phyloP scores from a whole-genome alignment of 805 yeast genomes.

The Saccharomyces kudriavzevii region DNA sequence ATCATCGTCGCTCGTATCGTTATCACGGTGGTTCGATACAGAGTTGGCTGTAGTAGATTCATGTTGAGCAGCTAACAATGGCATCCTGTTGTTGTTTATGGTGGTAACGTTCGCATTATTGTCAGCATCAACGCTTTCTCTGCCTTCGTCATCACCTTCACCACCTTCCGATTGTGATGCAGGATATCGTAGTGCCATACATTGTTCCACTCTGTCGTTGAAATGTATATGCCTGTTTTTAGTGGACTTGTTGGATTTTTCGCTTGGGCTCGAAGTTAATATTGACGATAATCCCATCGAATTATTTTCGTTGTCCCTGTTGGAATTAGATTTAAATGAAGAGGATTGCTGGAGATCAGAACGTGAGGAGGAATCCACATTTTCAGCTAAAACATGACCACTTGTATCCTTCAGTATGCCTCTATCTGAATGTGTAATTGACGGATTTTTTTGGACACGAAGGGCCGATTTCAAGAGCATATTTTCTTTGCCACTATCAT shows the following conservation, averaged over 20 bases:
- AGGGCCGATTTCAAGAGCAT: not conserved
- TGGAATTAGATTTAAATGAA: not conserved
- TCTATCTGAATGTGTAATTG: not conserved
- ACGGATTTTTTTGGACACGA: not conserved
- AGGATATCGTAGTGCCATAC: slow-evolving; percentile 55
- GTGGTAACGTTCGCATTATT: not conserved
- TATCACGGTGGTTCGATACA: slow-evolving; percentile 14
- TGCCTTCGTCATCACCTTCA: slow-evolving; percentile 29
- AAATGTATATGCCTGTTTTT: slow-evolving; percentile 70
- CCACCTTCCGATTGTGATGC: slow-evolving; percentile 14
- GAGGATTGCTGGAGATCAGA: not conserved
- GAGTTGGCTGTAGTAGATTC: slow-evolving; percentile 1
- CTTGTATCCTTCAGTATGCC: not conserved
- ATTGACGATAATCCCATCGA: not conserved
- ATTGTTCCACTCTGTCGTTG: slow-evolving; percentile 90
- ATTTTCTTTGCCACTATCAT: not conserved
- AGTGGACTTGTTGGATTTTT: slow-evolving; percentile 4
- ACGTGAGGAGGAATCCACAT: not conserved
- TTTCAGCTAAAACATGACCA: not conserved
- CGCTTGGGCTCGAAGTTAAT: not conserved
- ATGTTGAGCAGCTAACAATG: not conserved
- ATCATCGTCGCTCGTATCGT: slow-evolving; percentile 3
- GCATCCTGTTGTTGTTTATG: not conserved
- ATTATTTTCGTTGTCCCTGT: not conserved
- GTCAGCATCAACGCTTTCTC: not conserved